phyloP scores from a whole-genome alignment of 768 basidiomycete genomes.

The Pisolithus microcarpus region DNA sequence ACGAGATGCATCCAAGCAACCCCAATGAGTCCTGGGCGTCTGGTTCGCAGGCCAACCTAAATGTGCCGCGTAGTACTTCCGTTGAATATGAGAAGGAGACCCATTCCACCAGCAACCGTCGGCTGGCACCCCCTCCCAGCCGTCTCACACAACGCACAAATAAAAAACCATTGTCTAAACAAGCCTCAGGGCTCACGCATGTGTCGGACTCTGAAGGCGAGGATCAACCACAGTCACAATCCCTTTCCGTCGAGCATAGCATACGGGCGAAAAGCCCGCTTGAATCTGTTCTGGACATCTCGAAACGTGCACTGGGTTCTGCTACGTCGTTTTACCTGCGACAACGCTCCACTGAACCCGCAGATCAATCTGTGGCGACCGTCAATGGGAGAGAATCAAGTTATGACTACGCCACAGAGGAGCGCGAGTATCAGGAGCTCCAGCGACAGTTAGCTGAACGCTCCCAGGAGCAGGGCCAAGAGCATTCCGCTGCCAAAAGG shows the following conservation, averaged over 20 bases:
- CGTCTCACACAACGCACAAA: conserved; percentile 30
- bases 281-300: conserved; percentile 50
- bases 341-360: conserved; percentile 53
- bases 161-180: conserved; percentile 50
- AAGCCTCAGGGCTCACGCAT: conserved; percentile 38
- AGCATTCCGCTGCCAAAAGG: conserved; percentile 28
- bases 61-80: conserved; percentile 65
- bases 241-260: conserved; percentile 23
- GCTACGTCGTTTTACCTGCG: conserved; percentile 59
- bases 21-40: conserved; percentile 67
- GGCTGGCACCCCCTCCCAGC: conserved; percentile 57
- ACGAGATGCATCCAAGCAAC: conserved; percentile 42
- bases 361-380: conserved; percentile 33
- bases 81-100: conserved; percentile 72
- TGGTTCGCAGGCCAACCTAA: conserved; percentile 37
- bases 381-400: conserved; percentile 39
- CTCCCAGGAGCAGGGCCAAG: conserved; percentile 9
- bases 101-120: conserved; percentile 45
- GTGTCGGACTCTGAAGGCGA: conserved; percentile 70
- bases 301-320: conserved; percentile 44
- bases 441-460: conserved; percentile 18
- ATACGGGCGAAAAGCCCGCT: conserved; percentile 66
- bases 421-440: conserved; percentile 49
- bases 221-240: conserved; percentile 28
- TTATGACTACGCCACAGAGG: conserved; percentile 76